Percentiles rank a stretch among this genome's conserved stretches.
phyloP scores from a whole-genome alignment of 441 rosid genomes.

The Dalechampia spathulata region DNA sequence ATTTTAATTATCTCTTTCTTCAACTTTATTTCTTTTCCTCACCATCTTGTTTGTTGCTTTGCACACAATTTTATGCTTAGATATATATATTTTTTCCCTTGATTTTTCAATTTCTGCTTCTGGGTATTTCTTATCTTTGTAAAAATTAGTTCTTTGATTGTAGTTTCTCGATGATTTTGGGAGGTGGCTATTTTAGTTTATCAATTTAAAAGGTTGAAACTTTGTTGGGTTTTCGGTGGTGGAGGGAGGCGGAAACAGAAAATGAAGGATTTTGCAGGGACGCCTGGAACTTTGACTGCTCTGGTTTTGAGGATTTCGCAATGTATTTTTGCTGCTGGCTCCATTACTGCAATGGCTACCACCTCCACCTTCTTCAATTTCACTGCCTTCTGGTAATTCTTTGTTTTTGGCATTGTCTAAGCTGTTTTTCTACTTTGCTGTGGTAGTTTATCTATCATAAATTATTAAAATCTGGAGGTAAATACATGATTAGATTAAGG shows the following conservation, averaged over 20 bases:
- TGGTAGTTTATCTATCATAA: too few species aligned
- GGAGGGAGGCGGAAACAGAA: too few species aligned
- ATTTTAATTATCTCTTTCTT: not conserved
- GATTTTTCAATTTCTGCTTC: slow-evolving; percentile 6
- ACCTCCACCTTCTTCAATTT: slow-evolving; percentile 48
- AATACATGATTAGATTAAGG: not conserved
- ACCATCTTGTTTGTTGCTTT: not conserved
- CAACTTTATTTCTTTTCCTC: not conserved
- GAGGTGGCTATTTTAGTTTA: slow-evolving; percentile 12
- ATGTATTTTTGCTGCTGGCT: slow-evolving; percentile 67
- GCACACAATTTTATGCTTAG: not conserved
- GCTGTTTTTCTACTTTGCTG: not conserved
- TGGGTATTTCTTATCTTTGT: slow-evolving; percentile 15
- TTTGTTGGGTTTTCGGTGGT: slow-evolving; percentile 7
- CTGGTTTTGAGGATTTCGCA: slow-evolving; percentile 59
- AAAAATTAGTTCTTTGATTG: not conserved
- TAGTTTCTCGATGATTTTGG: slow-evolving; percentile 2
- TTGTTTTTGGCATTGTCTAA: not conserved
- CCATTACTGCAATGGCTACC: slow-evolving; percentile 62
- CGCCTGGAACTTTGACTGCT: slow-evolving; percentile 78
- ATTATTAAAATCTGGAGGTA: too few species aligned
- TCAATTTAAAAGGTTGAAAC: not conserved
- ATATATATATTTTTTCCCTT: not conserved
- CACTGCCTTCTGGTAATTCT: slow-evolving; percentile 71
- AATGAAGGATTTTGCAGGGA: slow-evolving; percentile 78